Base-by-base conservation (phyloP, 352 stramenopile species). In the Pythium aristosporum region DNA sequence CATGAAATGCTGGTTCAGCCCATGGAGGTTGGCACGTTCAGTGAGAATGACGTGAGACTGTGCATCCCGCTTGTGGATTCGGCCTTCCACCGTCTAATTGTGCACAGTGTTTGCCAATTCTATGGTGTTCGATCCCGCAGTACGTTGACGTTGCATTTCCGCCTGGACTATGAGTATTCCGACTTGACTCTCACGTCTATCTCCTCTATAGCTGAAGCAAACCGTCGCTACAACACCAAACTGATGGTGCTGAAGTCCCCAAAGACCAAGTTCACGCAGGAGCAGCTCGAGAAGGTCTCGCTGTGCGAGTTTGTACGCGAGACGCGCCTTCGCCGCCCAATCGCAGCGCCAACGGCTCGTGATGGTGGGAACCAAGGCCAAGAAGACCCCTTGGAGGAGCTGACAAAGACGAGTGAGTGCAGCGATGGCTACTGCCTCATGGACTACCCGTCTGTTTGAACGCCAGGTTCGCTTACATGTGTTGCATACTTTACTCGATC, bases 41-140 rank as follows among this genome's bases (percentile, higher is more conserved):
- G 70, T 21, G 83, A 89, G 62, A 91, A 80, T 52, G 81, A 91
- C 20, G 67, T 87, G 16, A 71, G 82, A 23, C 71, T 96, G 44
- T 78, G 89, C 23, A 65, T 96, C 20, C 86, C 88, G 15, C 75
- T 96, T 9, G 56, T 80, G 28, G 84, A 94, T 59, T 95, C 86
- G 48, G 80, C 88, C 5, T 96, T 95, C 63, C 88, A 96, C 61
- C 88, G 88, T 25, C 69, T 96, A 43, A 85, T 96, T 41, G 75
- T 96, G 52, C 88, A 96, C 77, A 91, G 79, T 20, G 75, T 93
- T 10, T 96, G 88, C 74, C 88, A 96, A 68, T 96, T 95, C 63
- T 94, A 94, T 41, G 82, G 83, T 50, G 70, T 96, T 48, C 81
- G 81, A 48, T 94, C 88, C 37, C 80, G 82, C 67, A 95, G 86